Percentiles rank a stretch among this genome's conserved stretches.
These are phyloP conservation scores for Phytophthora melonis DNA, from an alignment of 352 stramenopile species.

Conservation along the genomic window DNA sequence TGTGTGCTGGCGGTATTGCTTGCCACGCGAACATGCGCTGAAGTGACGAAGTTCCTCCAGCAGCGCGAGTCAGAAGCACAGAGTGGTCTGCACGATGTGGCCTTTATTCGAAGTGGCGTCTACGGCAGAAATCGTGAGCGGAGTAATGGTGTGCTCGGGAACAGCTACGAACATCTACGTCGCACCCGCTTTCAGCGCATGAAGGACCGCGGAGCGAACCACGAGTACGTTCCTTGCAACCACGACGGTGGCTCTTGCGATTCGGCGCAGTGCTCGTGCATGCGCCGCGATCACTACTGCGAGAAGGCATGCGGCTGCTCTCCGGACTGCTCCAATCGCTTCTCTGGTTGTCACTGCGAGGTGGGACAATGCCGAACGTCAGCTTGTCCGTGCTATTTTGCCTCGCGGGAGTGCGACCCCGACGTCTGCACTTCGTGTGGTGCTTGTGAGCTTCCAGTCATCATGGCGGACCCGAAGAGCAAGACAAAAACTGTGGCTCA, in stretches of 20 bases:
- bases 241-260: conserved; percentile 68
- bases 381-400: conserved; percentile 78
- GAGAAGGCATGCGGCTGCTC: conserved; percentile 73
- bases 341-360: conserved; percentile 74
- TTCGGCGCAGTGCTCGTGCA: conserved; percentile 74
- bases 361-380: conserved; percentile 62
- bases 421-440: conserved; percentile 75
- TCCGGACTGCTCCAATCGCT: conserved; percentile 79
- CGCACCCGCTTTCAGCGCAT: conserved; percentile 82
- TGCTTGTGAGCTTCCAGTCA: conserved; percentile 66
- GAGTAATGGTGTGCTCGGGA: conserved; percentile 53
- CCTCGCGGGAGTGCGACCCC: conserved; percentile 75
- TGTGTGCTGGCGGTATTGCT: conserved; percentile 57
- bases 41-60: conserved; percentile 41
- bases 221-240: conserved; percentile 77
- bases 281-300: conserved; percentile 86
- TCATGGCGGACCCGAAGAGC: conserved; percentile 47
- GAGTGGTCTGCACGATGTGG: conserved; percentile 26
- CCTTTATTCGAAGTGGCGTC: conserved; percentile 19
- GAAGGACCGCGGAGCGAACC: conserved; percentile 82
- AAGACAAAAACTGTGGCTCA: conserved; percentile 39
- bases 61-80: conserved; percentile 14
- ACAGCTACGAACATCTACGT: conserved; percentile 72
- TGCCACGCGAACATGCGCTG: conserved; percentile 50
- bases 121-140: conserved; percentile 38